phyloP scores from a whole-genome alignment of 257 asterid species.

The Nicotiana attenuata region DNA sequence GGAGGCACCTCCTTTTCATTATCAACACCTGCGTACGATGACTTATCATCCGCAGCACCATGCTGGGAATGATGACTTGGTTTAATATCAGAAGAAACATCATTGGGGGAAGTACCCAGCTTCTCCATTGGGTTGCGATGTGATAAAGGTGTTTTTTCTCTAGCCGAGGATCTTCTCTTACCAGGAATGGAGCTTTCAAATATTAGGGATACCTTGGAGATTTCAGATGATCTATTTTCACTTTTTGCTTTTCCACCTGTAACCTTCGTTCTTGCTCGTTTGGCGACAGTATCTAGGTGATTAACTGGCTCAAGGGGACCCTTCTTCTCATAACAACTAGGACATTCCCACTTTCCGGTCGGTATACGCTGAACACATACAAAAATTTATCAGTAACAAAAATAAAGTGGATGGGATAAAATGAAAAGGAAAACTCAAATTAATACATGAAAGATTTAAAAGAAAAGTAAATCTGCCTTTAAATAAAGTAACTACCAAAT shows the following conservation, averaged over 20 bases:
- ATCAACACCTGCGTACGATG: conserved; percentile 27
- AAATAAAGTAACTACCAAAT: conserved; percentile 4
- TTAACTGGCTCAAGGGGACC: conserved; percentile 35
- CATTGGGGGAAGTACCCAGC: conserved; percentile 33
- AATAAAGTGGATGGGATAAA: conserved; percentile 3
- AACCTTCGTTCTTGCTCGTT: conserved; percentile 57
- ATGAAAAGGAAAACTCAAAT: conserved; percentile 6
- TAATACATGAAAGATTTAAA: neutral
- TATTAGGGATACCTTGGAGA: conserved; percentile 28
- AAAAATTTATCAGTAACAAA: neutral
- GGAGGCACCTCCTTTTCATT: conserved; percentile 28
- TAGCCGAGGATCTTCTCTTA: conserved; percentile 39
- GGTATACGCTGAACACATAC: conserved; percentile 48
- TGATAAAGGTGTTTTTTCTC: conserved; percentile 35
- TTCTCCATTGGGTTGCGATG: conserved; percentile 30
- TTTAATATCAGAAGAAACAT: conserved; percentile 21
- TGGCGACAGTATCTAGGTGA: conserved; percentile 40
- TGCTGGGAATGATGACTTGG: conserved; percentile 31
- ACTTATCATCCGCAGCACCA: conserved; percentile 41
- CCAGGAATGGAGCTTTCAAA: conserved; percentile 31
- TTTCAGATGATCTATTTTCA: conserved; percentile 37
- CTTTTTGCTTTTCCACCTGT: conserved; percentile 46
- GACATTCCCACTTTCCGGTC: conserved; percentile 73
- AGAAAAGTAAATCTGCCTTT: neutral
- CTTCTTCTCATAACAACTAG: conserved; percentile 40